These are phyloP conservation scores for Murraya koenigii DNA, from an alignment of 345 rosid species.

Conservation along the genomic window DNA sequence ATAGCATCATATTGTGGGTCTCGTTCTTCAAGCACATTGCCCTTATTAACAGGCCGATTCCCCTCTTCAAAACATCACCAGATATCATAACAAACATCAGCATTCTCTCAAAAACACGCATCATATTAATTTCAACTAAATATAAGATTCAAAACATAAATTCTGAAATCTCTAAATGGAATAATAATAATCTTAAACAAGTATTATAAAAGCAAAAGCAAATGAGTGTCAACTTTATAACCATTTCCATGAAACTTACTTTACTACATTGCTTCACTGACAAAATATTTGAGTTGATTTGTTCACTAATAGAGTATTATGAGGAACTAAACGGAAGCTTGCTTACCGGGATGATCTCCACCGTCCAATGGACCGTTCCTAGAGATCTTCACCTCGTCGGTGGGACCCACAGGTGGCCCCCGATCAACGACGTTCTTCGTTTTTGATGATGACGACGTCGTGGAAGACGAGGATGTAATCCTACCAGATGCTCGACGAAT, in stretches of 20 bases:
- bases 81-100: neutral
- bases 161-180: no score
- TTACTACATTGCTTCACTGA: neutral
- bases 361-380: conserved; percentile 24
- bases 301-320: neutral
- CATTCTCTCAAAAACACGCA: neutral
- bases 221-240: neutral
- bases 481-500: conserved; percentile 96
- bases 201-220: no score
- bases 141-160: no score
- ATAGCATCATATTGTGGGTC: conserved; percentile 74
- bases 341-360: conserved; percentile 43
- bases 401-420: conserved; percentile 31
- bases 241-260: neutral
- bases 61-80: conserved; percentile 33
- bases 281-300: neutral
- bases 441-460: conserved; percentile 38
- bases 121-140: neutral
- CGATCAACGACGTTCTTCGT: conserved; percentile 36
- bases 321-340: conserved; percentile 9
- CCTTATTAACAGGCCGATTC: conserved; percentile 32
- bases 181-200: no score
- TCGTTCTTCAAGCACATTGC: conserved; percentile 57
- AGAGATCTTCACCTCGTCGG: conserved; percentile 24
- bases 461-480: conserved; percentile 36